A percentile compares a stretch with the other conserved stretches of the same genome.
phyloP scores from a whole-genome alignment of 2,329 filamentous ascomycete species.

The Ceratocystis colombiana region DNA sequence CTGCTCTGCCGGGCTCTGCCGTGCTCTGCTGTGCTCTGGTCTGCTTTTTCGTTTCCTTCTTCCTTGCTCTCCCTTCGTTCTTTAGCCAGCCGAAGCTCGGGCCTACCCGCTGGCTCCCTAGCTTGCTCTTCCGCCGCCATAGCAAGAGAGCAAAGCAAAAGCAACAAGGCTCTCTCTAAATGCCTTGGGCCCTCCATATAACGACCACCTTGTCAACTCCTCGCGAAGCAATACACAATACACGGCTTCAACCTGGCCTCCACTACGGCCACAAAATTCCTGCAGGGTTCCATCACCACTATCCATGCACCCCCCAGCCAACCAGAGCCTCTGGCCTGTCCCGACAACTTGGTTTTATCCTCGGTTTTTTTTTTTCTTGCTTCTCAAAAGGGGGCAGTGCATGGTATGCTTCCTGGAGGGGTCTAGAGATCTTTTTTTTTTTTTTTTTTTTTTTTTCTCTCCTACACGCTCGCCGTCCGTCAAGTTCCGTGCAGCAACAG shows the following conservation, averaged over 20 bases:
- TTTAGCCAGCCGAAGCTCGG: too few species aligned
- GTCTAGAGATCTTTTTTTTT: too few species aligned
- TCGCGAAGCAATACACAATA: background rate
- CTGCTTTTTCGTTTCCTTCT: too few species aligned
- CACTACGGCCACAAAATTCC: background rate
- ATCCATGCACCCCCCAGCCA: background rate
- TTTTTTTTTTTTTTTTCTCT: too few species aligned
- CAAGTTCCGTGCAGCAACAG: background rate
- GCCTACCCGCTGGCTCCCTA: too few species aligned
- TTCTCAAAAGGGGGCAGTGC: constrained; percentile 4
- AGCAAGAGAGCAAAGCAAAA: too few species aligned
- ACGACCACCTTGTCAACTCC: background rate
- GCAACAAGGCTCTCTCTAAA: background rate
- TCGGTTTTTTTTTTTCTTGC: too few species aligned
- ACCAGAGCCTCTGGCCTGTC: background rate
- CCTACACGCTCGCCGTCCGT: too few species aligned
- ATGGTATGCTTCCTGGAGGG: background rate
- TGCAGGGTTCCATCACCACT: background rate
- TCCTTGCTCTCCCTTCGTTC: too few species aligned
- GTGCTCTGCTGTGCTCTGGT: too few species aligned
- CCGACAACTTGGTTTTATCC: background rate
- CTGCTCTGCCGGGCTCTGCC: too few species aligned
- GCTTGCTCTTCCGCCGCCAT: too few species aligned
- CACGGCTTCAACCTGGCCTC: background rate
- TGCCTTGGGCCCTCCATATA: background rate